Base-by-base conservation (phyloP, 2,329 filamentous ascomycete genomes). In the Neonectria ditissima region DNA sequence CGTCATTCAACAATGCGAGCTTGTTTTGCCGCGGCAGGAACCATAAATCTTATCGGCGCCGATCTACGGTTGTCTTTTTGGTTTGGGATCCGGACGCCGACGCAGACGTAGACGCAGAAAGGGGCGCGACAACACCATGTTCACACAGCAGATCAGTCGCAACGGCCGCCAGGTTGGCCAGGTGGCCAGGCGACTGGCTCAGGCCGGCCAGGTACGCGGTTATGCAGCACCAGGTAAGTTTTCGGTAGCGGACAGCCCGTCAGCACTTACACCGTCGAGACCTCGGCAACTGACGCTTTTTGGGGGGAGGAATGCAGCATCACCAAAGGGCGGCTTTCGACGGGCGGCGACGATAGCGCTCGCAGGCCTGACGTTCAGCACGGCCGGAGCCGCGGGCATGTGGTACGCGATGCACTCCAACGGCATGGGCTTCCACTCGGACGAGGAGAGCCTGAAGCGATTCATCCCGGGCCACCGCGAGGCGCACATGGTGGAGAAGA, bases 361-460 rank as follows among this genome's bases (percentile, higher is more conserved):
- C 24, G 69, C 74, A 22, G 79, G 75, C 16, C 30, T 78, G 47
- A 69, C 72, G 13, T 80, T 75, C 54, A 67, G 70, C 63, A 66
- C 70, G 10, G 62, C 74, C 5, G 79, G 79, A 47, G 78, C 78
- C 16, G 73, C 71, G 32, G 73, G 68, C 37, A 77, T 76, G n/a
- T 80, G 77, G 77, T 75, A 79, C 59, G 71, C 70, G 24, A 72
- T 80, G 71, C 74, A 73, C 37, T 68, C 69, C 50, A 74, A 73
- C 58, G 78, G 79, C 48, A 68, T 80, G 71, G 77, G 78, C 50
- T 80, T 80, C 69, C 78, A 78, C 73, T 80, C 68, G 30, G 92
- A 97, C 79, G 88, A 87, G 73, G 92, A 97, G 71, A 92, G 91
- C 22, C 85, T 96, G 65, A 76, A 78, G 5, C 82, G 91, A 68